These are phyloP conservation scores for Xylaria sp. DNA, from an alignment of 2,329 filamentous ascomycete genomes.

Conservation along the genomic window DNA sequence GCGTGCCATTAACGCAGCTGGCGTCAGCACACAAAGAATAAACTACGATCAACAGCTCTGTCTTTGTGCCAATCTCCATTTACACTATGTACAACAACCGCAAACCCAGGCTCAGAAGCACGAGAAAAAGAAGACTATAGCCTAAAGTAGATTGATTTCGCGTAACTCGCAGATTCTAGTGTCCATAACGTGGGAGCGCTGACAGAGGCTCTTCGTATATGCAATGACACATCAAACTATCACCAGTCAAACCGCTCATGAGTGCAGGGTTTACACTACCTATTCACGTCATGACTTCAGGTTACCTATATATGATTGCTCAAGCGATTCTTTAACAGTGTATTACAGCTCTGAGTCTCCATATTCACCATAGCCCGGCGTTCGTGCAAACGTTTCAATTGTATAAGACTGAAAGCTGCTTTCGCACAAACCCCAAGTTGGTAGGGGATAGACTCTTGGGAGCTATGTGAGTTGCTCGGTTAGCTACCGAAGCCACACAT, in stretches of 20 bases:
- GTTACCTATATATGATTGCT: neutral
- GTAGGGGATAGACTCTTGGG: neutral
- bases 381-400: neutral
- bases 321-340: neutral
- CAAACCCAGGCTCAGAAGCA: slow-evolving; percentile 29
- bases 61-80: slow-evolving; percentile 10
- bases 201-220: slow-evolving; percentile 45
- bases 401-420: neutral
- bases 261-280: neutral
- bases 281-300: slow-evolving; percentile 13
- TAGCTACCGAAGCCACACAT: slow-evolving; percentile 8
- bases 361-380: neutral
- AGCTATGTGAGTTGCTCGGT: slow-evolving; percentile 5
- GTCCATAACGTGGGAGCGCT: slow-evolving; percentile 9
- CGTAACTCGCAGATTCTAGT: slow-evolving; percentile 1
- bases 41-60: slow-evolving; percentile 1
- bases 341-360: slow-evolving; percentile 6
- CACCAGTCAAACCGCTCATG: slow-evolving; percentile 13
- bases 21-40: slow-evolving; percentile 25
- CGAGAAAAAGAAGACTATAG: slow-evolving; percentile 19
- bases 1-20: slow-evolving; percentile 21
- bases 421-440: neutral
- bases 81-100: slow-evolving; percentile 6
- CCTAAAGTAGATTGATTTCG: slow-evolving; percentile 19
- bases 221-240: slow-evolving; percentile 43